Base-by-base conservation (phyloP, 441 rosid species). In the Pelargonium citronellum region DNA sequence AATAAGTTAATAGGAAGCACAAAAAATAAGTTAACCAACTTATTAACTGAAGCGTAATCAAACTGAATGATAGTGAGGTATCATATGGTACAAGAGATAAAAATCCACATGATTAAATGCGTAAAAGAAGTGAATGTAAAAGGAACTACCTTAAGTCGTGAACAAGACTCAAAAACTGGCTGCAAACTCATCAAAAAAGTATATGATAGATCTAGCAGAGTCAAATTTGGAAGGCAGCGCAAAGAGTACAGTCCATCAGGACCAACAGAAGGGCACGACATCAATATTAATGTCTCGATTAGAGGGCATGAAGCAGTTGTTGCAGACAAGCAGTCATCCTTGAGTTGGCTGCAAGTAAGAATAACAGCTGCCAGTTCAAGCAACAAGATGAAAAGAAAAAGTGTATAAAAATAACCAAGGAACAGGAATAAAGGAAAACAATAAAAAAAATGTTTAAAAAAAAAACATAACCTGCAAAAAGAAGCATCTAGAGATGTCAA, bases 401-500 rank as follows among this genome's bases (percentile, higher is more conserved):
- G 3, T 13, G 22, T 22, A 61, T 1, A 20, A 22, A 61, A 61
- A 46, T 10, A 46, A 10, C 13, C 46, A 68, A 2, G 22, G 22
- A 58, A 69, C 19, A 20, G 71, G 20, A 65, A 30, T 47, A 68
- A 57, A 65, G 74, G 27, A 66, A 8, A 62, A 69, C n/a, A 4
- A 41, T 13, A 5, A 64, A 78, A n/a, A 67, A 46, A 70, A 41
- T 53, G 69, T 30, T 3, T 2, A 20, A 7, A 16, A 41, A 67
- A 55, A 20, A 43, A 57, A 69, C 34, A 22, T 68, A 67, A 92
- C 99, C 98, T 73, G 94, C 99, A 92, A 82, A 95, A 95, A 55
- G 99, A 95, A 73, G 98, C 96, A 82, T 95, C 99, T 69, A 95
- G 85, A 69, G 99, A 88, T 69, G 86, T 89, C 62, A 92, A 80